Percentiles rank a stretch among this genome's conserved stretches.
phyloP scores from a whole-genome alignment of 108 stramenopile species.

The Nannochloropsis granulata region DNA sequence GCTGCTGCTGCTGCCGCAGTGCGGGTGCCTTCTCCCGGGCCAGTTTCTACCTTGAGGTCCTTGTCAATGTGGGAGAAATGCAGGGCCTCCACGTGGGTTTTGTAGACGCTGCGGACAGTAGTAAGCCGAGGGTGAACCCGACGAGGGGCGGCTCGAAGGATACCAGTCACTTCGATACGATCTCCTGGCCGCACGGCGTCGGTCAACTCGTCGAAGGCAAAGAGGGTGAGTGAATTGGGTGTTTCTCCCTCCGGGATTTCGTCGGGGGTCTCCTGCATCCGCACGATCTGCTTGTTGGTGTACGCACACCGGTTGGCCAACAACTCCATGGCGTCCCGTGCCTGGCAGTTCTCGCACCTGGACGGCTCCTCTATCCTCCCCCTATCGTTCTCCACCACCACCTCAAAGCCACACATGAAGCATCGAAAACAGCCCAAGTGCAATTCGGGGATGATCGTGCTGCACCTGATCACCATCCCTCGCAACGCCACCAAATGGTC shows the following conservation, averaged over 20 bases:
- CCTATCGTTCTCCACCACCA: constrained; percentile 72
- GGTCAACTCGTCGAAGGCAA: constrained; percentile 92
- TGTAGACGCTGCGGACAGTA: constrained; percentile 74
- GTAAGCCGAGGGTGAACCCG: constrained; percentile 73
- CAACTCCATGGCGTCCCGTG: constrained; percentile 43
- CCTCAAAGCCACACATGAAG: constrained; percentile 54
- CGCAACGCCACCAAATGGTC: constrained; percentile 72
- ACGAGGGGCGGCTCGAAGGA: constrained; percentile 80
- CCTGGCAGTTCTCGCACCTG: constrained; percentile 39
- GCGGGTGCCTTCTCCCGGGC: background rate
- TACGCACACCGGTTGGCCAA: constrained; percentile 87
- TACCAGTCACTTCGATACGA: constrained; percentile 87
- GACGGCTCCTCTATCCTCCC: constrained; percentile 82
- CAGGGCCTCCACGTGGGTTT: constrained; percentile 92
- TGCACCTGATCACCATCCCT: constrained; percentile 88
- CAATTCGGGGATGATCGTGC: constrained; percentile 74
- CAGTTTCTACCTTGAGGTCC: background rate
- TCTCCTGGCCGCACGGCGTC: constrained; percentile 91
- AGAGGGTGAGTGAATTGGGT: constrained; percentile 76
- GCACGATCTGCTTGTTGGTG: constrained; percentile 91
- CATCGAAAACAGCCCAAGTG: constrained; percentile 52
- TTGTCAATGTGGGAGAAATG: constrained; percentile 56
- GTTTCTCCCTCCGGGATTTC: constrained; percentile 97
- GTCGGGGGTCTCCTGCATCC: constrained; percentile 84
- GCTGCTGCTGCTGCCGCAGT: background rate